Evolutionary conservation across 805 yeast genomes (phyloP).

Genomic region (Lachancea lanzarotensis): DNA sequence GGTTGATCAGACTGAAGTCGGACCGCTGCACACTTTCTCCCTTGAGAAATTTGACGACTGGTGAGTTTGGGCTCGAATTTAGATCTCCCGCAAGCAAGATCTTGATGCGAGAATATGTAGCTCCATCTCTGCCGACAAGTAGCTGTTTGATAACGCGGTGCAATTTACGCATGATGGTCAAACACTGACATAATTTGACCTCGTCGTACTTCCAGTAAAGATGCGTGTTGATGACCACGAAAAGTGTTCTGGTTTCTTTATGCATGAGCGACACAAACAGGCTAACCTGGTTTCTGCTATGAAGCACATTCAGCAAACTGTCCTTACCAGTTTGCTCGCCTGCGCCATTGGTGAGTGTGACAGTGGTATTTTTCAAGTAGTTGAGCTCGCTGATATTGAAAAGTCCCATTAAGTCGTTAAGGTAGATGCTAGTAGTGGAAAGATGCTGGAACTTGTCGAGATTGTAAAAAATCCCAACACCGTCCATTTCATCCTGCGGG

Average conservation of each 20-base stretch:
- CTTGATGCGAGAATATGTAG: slow-evolving; percentile 27
- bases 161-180: slow-evolving; percentile 36
- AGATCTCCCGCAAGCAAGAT: slow-evolving; percentile 51
- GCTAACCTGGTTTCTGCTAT: slow-evolving; percentile 51
- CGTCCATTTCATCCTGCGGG: slow-evolving; percentile 46
- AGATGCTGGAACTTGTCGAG: slow-evolving; percentile 39
- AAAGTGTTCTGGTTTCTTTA: slow-evolving; percentile 32
- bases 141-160: slow-evolving; percentile 23
- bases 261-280: slow-evolving; percentile 45
- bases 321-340: slow-evolving; percentile 25
- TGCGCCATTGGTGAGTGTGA: slow-evolving; percentile 28
- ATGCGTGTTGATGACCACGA: slow-evolving; percentile 54
- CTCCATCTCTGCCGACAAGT: slow-evolving; percentile 19
- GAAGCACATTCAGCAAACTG: slow-evolving; percentile 31
- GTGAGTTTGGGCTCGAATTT: slow-evolving; percentile 45
- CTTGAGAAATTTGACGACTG: slow-evolving; percentile 41
- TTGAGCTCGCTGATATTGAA: slow-evolving; percentile 25
- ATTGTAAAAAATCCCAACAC: slow-evolving; percentile 51
- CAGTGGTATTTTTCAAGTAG: slow-evolving; percentile 18
- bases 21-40: slow-evolving; percentile 29
- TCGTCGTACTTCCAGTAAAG: slow-evolving; percentile 54
- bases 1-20: slow-evolving; percentile 27
- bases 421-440: slow-evolving; percentile 31
- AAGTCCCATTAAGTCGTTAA: slow-evolving; percentile 28
- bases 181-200: slow-evolving; percentile 49